phyloP scores from a whole-genome alignment of 139 green algal genomes.

The Medakamo hakoo region DNA sequence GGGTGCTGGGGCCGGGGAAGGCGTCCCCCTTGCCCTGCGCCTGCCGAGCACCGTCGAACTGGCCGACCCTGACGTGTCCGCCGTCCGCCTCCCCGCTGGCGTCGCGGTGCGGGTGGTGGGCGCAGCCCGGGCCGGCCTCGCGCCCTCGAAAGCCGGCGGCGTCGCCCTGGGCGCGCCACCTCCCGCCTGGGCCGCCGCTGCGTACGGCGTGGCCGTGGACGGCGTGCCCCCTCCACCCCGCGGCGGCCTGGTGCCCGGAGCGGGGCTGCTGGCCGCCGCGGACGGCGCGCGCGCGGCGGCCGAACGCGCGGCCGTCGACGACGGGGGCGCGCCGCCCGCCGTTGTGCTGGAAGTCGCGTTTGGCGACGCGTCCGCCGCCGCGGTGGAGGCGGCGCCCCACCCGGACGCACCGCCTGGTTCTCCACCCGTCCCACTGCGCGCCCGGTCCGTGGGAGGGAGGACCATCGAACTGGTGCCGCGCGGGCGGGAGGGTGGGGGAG shows the following conservation, averaged over 20 bases:
- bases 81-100: background rate
- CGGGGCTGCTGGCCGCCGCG: background rate
- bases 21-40: background rate
- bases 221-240: background rate
- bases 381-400: background rate
- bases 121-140: background rate
- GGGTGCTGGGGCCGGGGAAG: no score
- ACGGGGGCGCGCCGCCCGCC: no score
- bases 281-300: no score
- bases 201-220: background rate
- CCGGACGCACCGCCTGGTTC: background rate
- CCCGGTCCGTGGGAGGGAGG: no score
- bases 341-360: background rate
- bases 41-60: background rate
- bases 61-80: background rate
- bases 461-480: background rate
- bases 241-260: background rate
- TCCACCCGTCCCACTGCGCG: background rate
- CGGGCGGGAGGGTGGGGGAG: background rate
- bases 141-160: no score
- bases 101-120: background rate
- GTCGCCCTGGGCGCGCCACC: background rate
- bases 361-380: no score
- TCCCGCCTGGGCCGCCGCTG: background rate
- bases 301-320: background rate